Conservation (phyloP, 768 basidiomycete genomes). For the Boletus speciosus region DNA sequence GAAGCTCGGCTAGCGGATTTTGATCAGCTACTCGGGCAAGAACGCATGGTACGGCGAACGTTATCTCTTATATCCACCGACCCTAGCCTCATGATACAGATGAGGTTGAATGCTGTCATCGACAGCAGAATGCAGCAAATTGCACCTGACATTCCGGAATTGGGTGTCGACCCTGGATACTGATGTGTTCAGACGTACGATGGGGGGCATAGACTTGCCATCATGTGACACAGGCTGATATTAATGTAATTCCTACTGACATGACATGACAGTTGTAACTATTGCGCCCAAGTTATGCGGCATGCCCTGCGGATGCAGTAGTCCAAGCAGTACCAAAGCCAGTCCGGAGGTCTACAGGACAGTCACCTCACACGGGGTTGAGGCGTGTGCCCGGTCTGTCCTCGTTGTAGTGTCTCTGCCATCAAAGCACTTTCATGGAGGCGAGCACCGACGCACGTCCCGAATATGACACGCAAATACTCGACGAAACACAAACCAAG, state of each 20-base stretch:
- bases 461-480: constrained; percentile 23
- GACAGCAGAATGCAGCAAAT: constrained; percentile 34
- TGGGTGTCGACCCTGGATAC: constrained; percentile 9
- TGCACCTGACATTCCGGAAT: constrained; percentile 8
- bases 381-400: constrained; percentile 10
- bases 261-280: constrained; percentile 27
- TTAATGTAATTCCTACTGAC: constrained; percentile 30
- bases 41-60: constrained; percentile 47
- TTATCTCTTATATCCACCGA: constrained; percentile 1
- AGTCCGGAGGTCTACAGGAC: constrained; percentile 2
- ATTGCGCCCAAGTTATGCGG: constrained; percentile 5
- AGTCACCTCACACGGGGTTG: constrained; percentile 3
- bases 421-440: constrained; percentile 10
- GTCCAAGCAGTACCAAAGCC: constrained; percentile 20
- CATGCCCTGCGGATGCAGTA: constrained; percentile 19
- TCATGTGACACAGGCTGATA: constrained; percentile 16
- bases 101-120: constrained; percentile 35
- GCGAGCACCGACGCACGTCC: constrained; percentile 7
- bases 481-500: constrained; percentile 16
- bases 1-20: constrained; percentile 47
- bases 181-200: constrained; percentile 11
- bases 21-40: constrained; percentile 44
- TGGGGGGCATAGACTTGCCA: background rate
- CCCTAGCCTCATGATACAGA: constrained; percentile 23
- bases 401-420: background rate